Evolutionary conservation across 352 stramenopile genomes (phyloP).

Genomic region (Pythium sp.): DNA sequence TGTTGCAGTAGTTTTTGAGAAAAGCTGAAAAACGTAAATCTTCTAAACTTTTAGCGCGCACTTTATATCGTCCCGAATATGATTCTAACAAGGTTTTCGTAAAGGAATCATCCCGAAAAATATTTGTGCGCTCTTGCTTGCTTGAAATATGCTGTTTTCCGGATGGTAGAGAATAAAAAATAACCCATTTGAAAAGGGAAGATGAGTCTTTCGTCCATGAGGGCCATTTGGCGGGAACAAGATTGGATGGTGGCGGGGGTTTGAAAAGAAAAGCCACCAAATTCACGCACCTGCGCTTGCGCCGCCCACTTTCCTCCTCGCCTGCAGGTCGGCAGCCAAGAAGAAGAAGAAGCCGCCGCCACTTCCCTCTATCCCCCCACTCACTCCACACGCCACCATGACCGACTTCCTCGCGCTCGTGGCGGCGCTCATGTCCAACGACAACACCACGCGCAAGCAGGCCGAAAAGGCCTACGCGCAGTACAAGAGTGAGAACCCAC

Average conservation of each 20-base stretch:
- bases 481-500: conserved; percentile 61
- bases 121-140: too few species aligned
- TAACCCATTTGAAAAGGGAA: background rate
- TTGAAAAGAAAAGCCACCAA: conserved; percentile 9
- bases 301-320: conserved; percentile 5
- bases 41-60: too few species aligned
- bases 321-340: conserved; percentile 5
- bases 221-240: conserved; percentile 5
- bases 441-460: conserved; percentile 70
- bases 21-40: too few species aligned
- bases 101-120: too few species aligned
- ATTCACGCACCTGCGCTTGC: background rate
- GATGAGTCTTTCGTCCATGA: background rate
- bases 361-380: background rate
- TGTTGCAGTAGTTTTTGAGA: too few species aligned
- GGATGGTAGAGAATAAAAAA: too few species aligned
- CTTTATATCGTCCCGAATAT: too few species aligned
- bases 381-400: conserved; percentile 27
- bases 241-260: conserved; percentile 2
- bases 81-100: too few species aligned
- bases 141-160: too few species aligned
- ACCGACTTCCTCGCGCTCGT: conserved; percentile 70
- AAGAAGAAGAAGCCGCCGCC: background rate
- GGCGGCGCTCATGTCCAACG: conserved; percentile 71
- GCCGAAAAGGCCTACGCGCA: conserved; percentile 75